Base-by-base conservation (phyloP, 140 eudicot species). In the Artemisia princeps region DNA sequence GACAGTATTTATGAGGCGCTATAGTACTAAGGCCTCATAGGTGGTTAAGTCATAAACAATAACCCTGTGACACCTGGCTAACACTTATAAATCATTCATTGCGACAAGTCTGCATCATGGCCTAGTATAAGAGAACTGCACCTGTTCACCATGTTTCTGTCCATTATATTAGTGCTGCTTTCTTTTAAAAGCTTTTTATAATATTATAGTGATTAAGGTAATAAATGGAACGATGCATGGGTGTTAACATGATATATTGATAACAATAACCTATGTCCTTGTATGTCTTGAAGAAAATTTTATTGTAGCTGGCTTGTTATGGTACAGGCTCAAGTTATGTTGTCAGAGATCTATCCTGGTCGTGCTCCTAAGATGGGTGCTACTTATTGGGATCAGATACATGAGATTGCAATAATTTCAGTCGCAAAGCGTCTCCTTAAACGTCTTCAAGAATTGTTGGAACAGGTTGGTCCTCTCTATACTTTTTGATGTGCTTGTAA, bases 341-440 rank as follows among this genome's bases (percentile, higher is more conserved):
- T 94, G 67, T 88, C 99, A 61, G 99, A 94, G 81, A 94, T 94
- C 73, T 94, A 94, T 78, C 99, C 99, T 48, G 99, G 99, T 44
- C 88, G 85, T 69, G 81, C 95, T 70, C 90, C 96, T 40, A 88
- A 88, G 81, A 71, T 68, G 69, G 99, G 99, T 5, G 80, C 82
- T 58, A 80, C 85, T 76, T 88, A 94, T 59, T 94, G 96, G 99
- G 99, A 94, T 77, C 96, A 94, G 76, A 83, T 94, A 45, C 89
- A 68, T 60, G 99, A 94, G 72, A 84, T 84, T 75, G 95, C 88
- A 6, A 82, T 88, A 70, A 83, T 94, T 68, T 88, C 99, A 64
- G 86, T 94, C 10, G 77, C 84, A 14, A 88, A 82, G 73, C 99
- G 92, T 61, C 84, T 88, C 55, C 96, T 94, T 54, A 94, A 86